Base-by-base conservation (phyloP, 2,329 filamentous ascomycete species). In the Phaeomoniella chlamydospora region DNA sequence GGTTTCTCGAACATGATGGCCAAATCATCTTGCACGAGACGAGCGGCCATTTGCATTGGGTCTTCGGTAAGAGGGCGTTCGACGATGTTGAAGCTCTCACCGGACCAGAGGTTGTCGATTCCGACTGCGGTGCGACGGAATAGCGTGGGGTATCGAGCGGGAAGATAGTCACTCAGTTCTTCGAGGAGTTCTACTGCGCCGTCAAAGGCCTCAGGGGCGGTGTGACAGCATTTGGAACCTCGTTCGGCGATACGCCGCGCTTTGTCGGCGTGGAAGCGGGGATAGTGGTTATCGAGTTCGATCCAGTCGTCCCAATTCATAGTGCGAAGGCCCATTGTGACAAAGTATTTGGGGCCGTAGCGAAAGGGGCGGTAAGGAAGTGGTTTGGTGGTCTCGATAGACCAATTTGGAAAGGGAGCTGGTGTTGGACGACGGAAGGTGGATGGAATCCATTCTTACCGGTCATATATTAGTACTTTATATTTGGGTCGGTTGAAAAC, bases 11-110 rank as follows among this genome's bases (percentile, higher is more conserved):
- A 67, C 83, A 92, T 88, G 37, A 92, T 71, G 0, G 83, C 83
- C 0, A 92, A 59, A 52, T 92, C 84, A 49, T 92, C 85, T 55
- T 90, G 84, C 3, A 83, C 61, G 14, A 88, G 68, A 2, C 82
- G 72, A 0, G 75, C 80, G 36, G 68, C 74, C 48, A 76, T 81
- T 39, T 72, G 68, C 77, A 92, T 88, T 0, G 84, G 82, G 48
- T 90, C 81, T 57, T 88, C 82, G 1, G 60, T 54, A 4, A 87
- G 64, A 0, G 78, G 78, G 0, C 73, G 63, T 40, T 71, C 62
- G 2, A 64, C 54, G 29, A 81, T 74, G 53, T 87, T 70, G 59
- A 90, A 83, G 5, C 56, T 63, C 56, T 92, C 84, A 5, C 72
- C 66, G 0, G 82, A 87, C 51, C 74, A 66, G 12, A 77, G 51